These are phyloP conservation scores for Candida silvicultrix DNA, from an alignment of 805 yeast species.

Conservation along the genomic window DNA sequence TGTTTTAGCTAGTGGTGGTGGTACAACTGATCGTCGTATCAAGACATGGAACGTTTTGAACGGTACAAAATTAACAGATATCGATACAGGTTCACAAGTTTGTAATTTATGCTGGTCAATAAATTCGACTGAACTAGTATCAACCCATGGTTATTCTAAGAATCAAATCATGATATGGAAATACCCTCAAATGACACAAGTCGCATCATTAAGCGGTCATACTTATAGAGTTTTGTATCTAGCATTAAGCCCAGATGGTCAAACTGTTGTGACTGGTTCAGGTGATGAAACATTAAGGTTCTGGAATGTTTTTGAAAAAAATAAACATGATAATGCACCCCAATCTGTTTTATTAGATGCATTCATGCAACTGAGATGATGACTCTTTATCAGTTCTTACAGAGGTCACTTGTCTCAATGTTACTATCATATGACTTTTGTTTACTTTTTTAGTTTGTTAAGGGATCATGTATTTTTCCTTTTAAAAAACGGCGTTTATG, in stretches of 20 bases:
- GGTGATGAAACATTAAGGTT: slow-evolving; percentile 95
- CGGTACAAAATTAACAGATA: slow-evolving; percentile 66
- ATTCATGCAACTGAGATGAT: slow-evolving; percentile 60
- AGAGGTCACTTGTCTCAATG: too few species aligned
- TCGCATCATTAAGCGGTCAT: slow-evolving; percentile 92
- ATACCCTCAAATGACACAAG: slow-evolving; percentile 84
- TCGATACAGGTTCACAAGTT: slow-evolving; percentile 95
- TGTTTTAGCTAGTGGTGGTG: slow-evolving; percentile 91
- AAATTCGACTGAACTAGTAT: slow-evolving; percentile 85
- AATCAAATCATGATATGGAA: slow-evolving; percentile 94
- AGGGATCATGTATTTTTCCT: too few species aligned
- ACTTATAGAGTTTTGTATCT: slow-evolving; percentile 87
- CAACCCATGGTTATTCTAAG: slow-evolving; percentile 90
- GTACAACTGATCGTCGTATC: slow-evolving; percentile 86
- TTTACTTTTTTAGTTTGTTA: too few species aligned
- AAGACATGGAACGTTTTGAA: slow-evolving; percentile 89
- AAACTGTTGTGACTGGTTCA: slow-evolving; percentile 95
- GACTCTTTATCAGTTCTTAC: too few species aligned
- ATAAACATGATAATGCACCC: slow-evolving; percentile 48
- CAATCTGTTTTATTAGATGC: slow-evolving; percentile 67
- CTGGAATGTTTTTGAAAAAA: slow-evolving; percentile 91
- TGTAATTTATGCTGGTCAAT: slow-evolving; percentile 92
- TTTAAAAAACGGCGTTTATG: too few species aligned
- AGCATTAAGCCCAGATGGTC: slow-evolving; percentile 92
- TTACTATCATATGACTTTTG: too few species aligned